Evolutionary conservation across 768 basidiomycete species (phyloP).

Genomic region (Coprinopsis cinerea): DNA sequence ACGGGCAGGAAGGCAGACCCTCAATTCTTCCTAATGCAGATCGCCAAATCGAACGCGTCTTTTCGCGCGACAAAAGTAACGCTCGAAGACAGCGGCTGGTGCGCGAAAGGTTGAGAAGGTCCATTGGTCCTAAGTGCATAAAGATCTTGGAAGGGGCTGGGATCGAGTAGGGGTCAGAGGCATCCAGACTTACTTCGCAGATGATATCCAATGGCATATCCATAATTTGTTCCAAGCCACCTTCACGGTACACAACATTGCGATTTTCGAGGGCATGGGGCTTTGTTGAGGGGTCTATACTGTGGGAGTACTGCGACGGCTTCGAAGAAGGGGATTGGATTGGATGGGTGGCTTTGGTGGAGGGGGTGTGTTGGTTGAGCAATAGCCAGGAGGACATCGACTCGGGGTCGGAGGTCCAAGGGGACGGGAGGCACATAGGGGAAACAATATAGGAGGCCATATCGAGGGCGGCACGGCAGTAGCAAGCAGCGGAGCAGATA

Average conservation of each 20-base stretch:
- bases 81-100: slow-evolving; percentile 34
- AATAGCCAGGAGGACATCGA: not conserved
- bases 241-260: not conserved
- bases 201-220: slow-evolving; percentile 16
- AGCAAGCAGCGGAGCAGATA: not conserved
- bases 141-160: slow-evolving; percentile 30
- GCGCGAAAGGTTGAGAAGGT: slow-evolving; percentile 40
- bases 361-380: not conserved
- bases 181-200: slow-evolving; percentile 21
- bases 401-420: not conserved
- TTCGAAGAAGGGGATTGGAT: too few species aligned
- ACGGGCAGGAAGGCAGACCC: slow-evolving; percentile 36
- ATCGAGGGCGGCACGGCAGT: not conserved
- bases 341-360: too few species aligned
- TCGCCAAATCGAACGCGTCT: slow-evolving; percentile 33
- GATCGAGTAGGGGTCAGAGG: too few species aligned
- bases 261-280: not conserved
- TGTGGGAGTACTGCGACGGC: too few species aligned
- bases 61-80: slow-evolving; percentile 30
- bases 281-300: too few species aligned
- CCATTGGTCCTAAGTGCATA: slow-evolving; percentile 34
- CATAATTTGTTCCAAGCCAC: not conserved
- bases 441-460: not conserved
- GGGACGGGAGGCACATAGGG: not conserved
- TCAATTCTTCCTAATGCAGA: slow-evolving; percentile 25